Percentiles rank a stretch among this genome's conserved stretches.
phyloP scores from a whole-genome alignment of 164 flowering plant genomes.

The Chimonanthus praecox region DNA sequence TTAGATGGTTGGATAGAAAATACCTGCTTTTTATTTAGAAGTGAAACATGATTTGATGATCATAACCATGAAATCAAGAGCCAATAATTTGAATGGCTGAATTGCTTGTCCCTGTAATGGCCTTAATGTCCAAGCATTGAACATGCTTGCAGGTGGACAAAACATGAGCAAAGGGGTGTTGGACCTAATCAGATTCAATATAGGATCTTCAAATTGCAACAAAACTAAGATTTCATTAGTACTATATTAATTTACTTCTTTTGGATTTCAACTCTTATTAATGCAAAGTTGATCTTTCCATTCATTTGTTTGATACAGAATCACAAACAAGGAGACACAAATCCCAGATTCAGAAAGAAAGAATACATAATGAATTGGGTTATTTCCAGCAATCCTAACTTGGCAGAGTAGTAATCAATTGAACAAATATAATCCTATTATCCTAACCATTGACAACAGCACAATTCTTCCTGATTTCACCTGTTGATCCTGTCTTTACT shows the following conservation, averaged over 20 bases:
- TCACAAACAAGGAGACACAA: not conserved
- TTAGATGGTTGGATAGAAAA: too few species aligned
- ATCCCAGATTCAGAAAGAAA: not conserved
- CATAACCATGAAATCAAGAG: too few species aligned
- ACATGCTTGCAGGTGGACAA: too few species aligned
- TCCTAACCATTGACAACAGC: conserved; percentile 22
- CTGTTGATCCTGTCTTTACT: conserved; percentile 23
- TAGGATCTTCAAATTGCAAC: too few species aligned
- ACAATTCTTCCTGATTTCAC: conserved; percentile 31
- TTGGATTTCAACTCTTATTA: not conserved
- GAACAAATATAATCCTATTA: not conserved
- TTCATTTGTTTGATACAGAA: not conserved
- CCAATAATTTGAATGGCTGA: too few species aligned
- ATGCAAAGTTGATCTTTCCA: not conserved
- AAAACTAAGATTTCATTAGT: too few species aligned
- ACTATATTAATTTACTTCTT: not conserved
- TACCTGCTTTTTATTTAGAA: too few species aligned
- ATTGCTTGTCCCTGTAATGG: too few species aligned
- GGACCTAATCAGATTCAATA: too few species aligned
- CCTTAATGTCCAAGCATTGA: too few species aligned
- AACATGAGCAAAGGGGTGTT: too few species aligned
- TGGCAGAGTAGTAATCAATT: not conserved
- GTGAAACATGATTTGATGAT: too few species aligned
- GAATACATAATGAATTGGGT: not conserved
- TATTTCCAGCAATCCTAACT: not conserved